Evolutionary conservation across 306 rosid species (phyloP).

Genomic region (Herpetospermum pedunculosum): DNA sequence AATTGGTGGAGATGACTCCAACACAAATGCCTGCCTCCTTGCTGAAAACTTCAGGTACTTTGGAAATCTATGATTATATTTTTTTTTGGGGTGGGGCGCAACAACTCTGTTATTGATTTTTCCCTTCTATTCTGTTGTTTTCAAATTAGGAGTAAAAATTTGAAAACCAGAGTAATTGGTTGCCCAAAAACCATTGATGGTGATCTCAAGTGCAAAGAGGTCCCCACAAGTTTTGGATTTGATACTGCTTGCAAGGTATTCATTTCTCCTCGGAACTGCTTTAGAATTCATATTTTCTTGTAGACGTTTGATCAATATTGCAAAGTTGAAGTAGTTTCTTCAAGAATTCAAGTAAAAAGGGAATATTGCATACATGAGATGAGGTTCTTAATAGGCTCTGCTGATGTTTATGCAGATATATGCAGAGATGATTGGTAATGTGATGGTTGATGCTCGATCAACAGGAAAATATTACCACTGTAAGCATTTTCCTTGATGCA

Average conservation of each 20-base stretch:
- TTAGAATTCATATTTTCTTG: background rate
- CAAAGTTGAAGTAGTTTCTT: background rate
- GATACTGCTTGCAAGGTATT: constrained; percentile 98
- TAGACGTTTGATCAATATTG: background rate
- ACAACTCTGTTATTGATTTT: background rate
- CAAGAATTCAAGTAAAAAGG: background rate
- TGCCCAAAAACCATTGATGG: constrained; percentile 99
- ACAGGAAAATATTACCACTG: constrained; percentile 98
- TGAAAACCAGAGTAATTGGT: constrained; percentile 75
- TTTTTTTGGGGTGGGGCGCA: too few species aligned
- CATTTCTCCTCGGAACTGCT: background rate
- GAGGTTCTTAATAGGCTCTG: background rate
- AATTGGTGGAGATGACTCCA: constrained; percentile 98
- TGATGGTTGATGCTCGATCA: constrained; percentile 95
- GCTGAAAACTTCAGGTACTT: constrained; percentile 89
- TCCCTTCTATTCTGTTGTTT: constrained; percentile 1
- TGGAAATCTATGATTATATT: background rate
- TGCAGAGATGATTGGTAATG: constrained; percentile 99
- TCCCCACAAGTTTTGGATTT: constrained; percentile 90
- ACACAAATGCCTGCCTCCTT: constrained; percentile 98
- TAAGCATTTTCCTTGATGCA: constrained; percentile 22
- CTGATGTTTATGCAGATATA: constrained; percentile 47
- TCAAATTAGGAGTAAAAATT: constrained; percentile 45
- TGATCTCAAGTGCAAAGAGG: constrained; percentile 93
- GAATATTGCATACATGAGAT: background rate